Conservation (phyloP, 345 rosid genomes). For the Arabis alpina region DNA sequence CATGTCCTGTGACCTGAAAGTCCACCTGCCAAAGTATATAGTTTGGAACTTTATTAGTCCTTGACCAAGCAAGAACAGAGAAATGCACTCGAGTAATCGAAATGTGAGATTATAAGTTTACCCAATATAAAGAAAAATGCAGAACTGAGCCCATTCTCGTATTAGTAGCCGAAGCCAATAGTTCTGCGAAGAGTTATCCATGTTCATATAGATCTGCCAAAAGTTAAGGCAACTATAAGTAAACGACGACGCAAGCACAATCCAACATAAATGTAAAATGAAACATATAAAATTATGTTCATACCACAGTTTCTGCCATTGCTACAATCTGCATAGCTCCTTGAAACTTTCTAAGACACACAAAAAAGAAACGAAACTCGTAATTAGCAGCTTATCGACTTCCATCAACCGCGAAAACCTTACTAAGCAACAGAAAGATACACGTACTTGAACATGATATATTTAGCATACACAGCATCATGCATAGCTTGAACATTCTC, state of each 20-base stretch:
- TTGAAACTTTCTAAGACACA: conserved; percentile 75
- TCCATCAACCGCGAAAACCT: not conserved
- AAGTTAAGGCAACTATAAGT: not conserved
- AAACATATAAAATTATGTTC: not conserved
- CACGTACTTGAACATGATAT: conserved; percentile 86
- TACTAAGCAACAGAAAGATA: not conserved
- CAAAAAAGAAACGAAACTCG: not conserved
- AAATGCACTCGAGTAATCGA: not conserved
- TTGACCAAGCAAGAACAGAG: conserved; percentile 19
- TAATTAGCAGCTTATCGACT: conserved; percentile 20
- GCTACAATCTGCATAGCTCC: conserved; percentile 91
- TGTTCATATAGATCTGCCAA: conserved; percentile 70
- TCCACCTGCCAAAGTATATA: conserved; percentile 63
- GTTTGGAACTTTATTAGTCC: conserved; percentile 21
- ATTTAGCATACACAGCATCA: conserved; percentile 78
- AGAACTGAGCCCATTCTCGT: conserved; percentile 89
- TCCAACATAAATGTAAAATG: not conserved
- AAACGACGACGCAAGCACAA: not conserved
- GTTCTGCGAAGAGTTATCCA: conserved; percentile 67
- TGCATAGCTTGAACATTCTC: conserved; percentile 85
- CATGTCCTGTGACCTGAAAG: conserved; percentile 84
- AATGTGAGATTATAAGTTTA: conserved; percentile 37
- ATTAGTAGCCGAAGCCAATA: conserved; percentile 84
- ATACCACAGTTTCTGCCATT: conserved; percentile 79
- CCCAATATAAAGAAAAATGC: conserved; percentile 90